Evolutionary conservation across 257 asterid species (phyloP).

Genomic region (Dorcoceras hygrometricum): DNA sequence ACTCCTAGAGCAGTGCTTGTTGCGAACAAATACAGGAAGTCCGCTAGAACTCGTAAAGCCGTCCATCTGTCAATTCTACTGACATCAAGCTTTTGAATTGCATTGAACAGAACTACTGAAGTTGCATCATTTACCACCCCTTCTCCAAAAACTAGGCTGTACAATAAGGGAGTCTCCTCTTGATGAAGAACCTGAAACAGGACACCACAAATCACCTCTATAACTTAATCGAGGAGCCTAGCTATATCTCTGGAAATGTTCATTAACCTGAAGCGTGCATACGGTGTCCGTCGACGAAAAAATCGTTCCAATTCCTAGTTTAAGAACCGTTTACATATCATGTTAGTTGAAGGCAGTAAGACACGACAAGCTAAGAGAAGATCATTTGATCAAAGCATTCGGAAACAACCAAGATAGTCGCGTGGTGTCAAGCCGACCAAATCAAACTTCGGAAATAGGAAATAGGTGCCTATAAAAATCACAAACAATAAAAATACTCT

Average conservation of each 20-base stretch:
- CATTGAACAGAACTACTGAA: conserved; percentile 88
- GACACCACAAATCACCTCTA: conserved; percentile 6
- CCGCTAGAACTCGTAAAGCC: conserved; percentile 46
- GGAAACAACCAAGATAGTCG: conserved; percentile 75
- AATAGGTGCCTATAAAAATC: conserved; percentile 54
- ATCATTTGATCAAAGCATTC: conserved; percentile 5
- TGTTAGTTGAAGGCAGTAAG: conserved; percentile 18
- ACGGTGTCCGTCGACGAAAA: conserved; percentile 96
- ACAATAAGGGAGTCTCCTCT: conserved; percentile 89
- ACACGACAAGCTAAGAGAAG: not conserved
- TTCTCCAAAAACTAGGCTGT: conserved; percentile 96
- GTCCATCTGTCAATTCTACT: conserved; percentile 59
- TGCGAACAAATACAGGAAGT: conserved; percentile 79
- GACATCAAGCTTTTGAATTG: conserved; percentile 83
- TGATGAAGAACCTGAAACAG: conserved; percentile 71
- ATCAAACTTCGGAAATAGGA: conserved; percentile 60
- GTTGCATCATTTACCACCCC: conserved; percentile 99
- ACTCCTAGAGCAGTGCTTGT: conserved; percentile 90
- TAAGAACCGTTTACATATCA: conserved; percentile 10
- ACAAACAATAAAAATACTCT: conserved; percentile 2
- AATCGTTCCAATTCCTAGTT: conserved; percentile 71
- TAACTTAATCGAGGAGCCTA: conserved; percentile 17
- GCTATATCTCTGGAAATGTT: conserved; percentile 5
- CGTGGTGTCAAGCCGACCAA: conserved; percentile 54
- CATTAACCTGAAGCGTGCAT: conserved; percentile 84